Conservation (phyloP, 257 asterid genomes). For the Avicennia marina region DNA sequence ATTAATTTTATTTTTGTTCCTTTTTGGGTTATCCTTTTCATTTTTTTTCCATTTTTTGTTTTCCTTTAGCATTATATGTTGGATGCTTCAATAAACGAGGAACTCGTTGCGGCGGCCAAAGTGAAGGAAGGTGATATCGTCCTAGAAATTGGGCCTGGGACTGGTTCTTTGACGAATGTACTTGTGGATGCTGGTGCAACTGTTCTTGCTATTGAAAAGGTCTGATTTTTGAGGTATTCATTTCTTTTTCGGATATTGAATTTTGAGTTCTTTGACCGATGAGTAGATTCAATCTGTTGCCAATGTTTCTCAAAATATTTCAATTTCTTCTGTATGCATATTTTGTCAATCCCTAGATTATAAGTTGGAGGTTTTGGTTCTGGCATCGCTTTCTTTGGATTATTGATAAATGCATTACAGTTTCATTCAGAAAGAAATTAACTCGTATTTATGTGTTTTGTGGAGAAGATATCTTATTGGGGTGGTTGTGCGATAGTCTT, state of each 20-base stretch:
- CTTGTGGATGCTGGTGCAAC: conserved; percentile 80
- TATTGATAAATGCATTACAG: not conserved
- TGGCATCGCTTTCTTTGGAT: not conserved
- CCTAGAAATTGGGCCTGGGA: conserved; percentile 94
- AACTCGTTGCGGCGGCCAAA: conserved; percentile 62
- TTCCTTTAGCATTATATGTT: conserved; percentile 86
- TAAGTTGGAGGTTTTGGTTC: conserved; percentile 10
- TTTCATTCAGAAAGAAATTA: not conserved
- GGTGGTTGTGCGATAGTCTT: not conserved
- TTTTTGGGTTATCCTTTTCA: not conserved
- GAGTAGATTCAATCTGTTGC: not conserved
- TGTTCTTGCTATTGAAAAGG: conserved; percentile 97
- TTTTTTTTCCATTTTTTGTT: not conserved
- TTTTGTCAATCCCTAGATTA: too few relatives aligned
- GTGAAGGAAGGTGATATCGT: conserved; percentile 84
- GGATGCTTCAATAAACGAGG: conserved; percentile 66
- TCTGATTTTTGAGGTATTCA: conserved; percentile 14
- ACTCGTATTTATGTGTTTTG: not conserved
- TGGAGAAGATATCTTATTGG: not conserved
- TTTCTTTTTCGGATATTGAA: not conserved
- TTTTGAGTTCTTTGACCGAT: not conserved
- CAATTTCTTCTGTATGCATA: not conserved
- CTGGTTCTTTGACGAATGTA: conserved; percentile 89
- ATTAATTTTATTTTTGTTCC: not conserved
- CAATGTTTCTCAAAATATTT: too few relatives aligned